Evolutionary conservation across 345 rosid species (phyloP).

Genomic region (Citropsis articulata): DNA sequence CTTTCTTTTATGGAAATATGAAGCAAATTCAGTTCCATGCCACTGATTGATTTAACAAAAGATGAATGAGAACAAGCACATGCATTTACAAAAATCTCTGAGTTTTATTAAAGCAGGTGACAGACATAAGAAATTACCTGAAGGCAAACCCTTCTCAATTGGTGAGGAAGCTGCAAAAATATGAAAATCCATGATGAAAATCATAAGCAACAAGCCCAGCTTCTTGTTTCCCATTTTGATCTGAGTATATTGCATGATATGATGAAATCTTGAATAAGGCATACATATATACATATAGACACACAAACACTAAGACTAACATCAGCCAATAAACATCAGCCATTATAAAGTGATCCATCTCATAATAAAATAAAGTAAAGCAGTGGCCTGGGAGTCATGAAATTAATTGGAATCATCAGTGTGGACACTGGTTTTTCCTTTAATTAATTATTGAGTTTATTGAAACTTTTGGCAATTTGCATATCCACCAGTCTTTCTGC

Average conservation of each 20-base stretch:
- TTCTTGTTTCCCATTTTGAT: neutral
- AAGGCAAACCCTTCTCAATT: neutral
- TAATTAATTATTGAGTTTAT: neutral
- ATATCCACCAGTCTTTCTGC: neutral
- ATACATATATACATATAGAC: no score
- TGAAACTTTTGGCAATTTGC: neutral
- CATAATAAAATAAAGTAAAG: neutral
- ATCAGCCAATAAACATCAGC: neutral
- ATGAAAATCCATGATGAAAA: neutral
- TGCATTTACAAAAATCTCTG: no score
- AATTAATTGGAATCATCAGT: neutral
- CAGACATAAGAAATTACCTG: neutral
- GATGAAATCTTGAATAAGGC: neutral
- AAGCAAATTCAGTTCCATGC: neutral
- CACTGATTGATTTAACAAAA: no score
- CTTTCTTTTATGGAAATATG: neutral
- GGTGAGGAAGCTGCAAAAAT: constrained; percentile 1
- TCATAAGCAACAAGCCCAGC: neutral
- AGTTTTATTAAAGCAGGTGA: neutral
- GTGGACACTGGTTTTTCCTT: neutral
- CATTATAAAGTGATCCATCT: neutral
- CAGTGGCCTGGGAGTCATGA: neutral
- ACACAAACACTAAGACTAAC: no score
- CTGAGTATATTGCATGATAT: neutral
- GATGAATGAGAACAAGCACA: no score